Conservation (phyloP, 2,329 filamentous ascomycete genomes). For the Fusarium decemcellulare region DNA sequence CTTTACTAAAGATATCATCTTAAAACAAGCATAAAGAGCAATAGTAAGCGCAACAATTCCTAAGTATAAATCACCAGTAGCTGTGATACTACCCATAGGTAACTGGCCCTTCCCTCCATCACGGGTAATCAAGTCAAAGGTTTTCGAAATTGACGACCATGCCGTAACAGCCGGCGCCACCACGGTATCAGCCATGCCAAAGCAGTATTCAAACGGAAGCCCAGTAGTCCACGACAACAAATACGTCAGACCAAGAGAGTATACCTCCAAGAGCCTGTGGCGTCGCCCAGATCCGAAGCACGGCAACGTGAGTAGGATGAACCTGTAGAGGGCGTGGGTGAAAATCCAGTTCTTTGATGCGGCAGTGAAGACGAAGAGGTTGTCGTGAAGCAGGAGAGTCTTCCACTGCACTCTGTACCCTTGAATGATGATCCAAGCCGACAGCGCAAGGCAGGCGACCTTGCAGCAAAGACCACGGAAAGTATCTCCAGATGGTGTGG, state of each 20-base stretch:
- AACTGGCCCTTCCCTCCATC: constrained; percentile 4
- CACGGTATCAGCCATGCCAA: constrained; percentile 13
- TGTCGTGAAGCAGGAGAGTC: constrained; percentile 7
- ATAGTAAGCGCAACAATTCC: background rate
- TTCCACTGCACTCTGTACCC: constrained; percentile 12
- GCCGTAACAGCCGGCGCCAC: constrained; percentile 9
- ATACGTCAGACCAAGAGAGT: constrained; percentile 8
- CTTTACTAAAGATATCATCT: background rate
- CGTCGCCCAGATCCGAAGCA: constrained; percentile 10
- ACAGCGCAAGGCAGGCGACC: constrained; percentile 8
- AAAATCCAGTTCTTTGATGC: constrained; percentile 6
- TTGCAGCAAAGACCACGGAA: constrained; percentile 12
- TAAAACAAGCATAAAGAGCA: background rate
- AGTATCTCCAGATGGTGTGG: constrained; percentile 11
- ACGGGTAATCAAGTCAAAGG: constrained; percentile 7
- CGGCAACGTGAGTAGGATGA: constrained; percentile 6
- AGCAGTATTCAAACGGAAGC: constrained; percentile 6
- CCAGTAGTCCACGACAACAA: constrained; percentile 7
- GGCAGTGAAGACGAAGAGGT: constrained; percentile 11
- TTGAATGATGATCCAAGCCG: constrained; percentile 8
- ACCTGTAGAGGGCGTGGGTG: constrained; percentile 7
- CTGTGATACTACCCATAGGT: constrained; percentile 4
- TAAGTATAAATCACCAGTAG: constrained; percentile 5
- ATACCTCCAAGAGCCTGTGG: constrained; percentile 10
- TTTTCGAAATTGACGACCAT: constrained; percentile 10